A percentile compares a stretch with the other conserved stretches of the same genome.
phyloP scores from a whole-genome alignment of 2,329 filamentous ascomycete genomes.

The Penicillium sclerotiorum region DNA sequence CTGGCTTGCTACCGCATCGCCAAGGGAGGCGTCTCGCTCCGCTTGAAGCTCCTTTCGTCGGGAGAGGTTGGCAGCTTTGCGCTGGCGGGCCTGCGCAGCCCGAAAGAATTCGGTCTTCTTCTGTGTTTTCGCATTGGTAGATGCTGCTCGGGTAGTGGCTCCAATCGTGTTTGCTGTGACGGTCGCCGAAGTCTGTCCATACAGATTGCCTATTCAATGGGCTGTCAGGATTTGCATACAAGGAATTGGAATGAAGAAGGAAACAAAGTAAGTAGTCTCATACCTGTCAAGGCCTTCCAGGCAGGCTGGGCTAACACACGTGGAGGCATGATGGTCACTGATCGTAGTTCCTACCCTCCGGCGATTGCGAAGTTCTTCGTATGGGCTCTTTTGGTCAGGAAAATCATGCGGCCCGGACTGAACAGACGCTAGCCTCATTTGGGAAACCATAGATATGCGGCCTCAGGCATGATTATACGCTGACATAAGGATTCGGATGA shows the following conservation, averaged over 20 bases:
- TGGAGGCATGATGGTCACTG: constrained; percentile 62
- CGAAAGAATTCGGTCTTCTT: constrained; percentile 78
- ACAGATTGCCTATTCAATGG: constrained; percentile 29
- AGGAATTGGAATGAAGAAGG: neutral
- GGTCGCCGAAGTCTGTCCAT: constrained; percentile 49
- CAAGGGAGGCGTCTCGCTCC: constrained; percentile 66
- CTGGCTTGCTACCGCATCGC: constrained; percentile 78
- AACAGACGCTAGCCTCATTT: constrained; percentile 29
- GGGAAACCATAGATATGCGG: rapidly evolving
- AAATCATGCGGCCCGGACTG: constrained; percentile 34
- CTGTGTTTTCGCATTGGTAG: constrained; percentile 65
- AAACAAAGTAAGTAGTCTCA: constrained; percentile 35
- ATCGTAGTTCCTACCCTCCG: constrained; percentile 11
- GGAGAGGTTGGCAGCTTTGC: constrained; percentile 79
- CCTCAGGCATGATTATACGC: constrained; percentile 5
- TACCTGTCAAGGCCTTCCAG: constrained; percentile 64
- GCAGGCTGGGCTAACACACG: constrained; percentile 65
- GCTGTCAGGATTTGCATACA: constrained; percentile 12
- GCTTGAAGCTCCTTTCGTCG: constrained; percentile 70
- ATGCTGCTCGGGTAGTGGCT: constrained; percentile 65
- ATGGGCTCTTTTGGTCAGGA: constrained; percentile 27
- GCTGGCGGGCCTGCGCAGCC: constrained; percentile 76
- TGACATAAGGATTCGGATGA: no score
- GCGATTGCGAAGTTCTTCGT: constrained; percentile 22
- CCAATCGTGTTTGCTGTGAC: constrained; percentile 53